A percentile compares a stretch with the other conserved stretches of the same genome.
Conservation (phyloP, 2,329 filamentous ascomycete species). For the Endocalyx cinctus region DNA sequence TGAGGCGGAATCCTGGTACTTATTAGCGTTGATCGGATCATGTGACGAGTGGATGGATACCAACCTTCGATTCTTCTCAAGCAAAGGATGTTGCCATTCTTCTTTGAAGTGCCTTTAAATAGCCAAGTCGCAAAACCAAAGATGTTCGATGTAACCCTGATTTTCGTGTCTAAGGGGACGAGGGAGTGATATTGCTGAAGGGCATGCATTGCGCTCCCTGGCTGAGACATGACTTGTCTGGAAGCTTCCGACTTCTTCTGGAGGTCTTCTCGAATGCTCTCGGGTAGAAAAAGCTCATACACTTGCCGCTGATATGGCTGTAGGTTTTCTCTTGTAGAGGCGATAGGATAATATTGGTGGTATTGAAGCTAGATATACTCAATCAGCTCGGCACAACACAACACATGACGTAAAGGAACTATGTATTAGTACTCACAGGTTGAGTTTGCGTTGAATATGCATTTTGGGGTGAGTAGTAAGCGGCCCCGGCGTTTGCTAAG, state of each 20-base stretch:
- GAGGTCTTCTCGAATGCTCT: conserved; percentile 80
- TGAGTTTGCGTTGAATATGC: conserved; percentile 51
- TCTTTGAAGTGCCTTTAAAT: conserved; percentile 87
- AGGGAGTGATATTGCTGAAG: conserved; percentile 90
- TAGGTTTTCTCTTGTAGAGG: conserved; percentile 68
- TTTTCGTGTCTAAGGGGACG: conserved; percentile 78
- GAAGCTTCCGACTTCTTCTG: conserved; percentile 85
- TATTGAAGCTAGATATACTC: conserved; percentile 64
- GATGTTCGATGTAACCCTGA: conserved; percentile 70
- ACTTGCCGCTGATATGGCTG: conserved; percentile 79
- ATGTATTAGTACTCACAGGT: conserved; percentile 59
- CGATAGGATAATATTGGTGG: conserved; percentile 86
- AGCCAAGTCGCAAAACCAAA: conserved; percentile 92
- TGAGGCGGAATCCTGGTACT: conserved; percentile 68
- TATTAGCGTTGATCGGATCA: conserved; percentile 7
- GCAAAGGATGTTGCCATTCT: conserved; percentile 85
- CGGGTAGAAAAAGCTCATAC: conserved; percentile 88
- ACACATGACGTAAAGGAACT: no score
- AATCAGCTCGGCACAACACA: no score
- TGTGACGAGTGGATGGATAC: conserved; percentile 5
- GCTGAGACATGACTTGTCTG: conserved; percentile 71
- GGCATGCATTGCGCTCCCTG: conserved; percentile 57
- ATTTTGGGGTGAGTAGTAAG: conserved; percentile 62
- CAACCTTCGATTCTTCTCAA: conserved; percentile 77
- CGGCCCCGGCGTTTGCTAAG: conserved; percentile 51